A percentile compares a stretch with the other conserved stretches of the same genome.
These are phyloP conservation scores for Ophiocordyceps sinensis DNA, from an alignment of 2,329 filamentous ascomycete species.

Conservation along the genomic window DNA sequence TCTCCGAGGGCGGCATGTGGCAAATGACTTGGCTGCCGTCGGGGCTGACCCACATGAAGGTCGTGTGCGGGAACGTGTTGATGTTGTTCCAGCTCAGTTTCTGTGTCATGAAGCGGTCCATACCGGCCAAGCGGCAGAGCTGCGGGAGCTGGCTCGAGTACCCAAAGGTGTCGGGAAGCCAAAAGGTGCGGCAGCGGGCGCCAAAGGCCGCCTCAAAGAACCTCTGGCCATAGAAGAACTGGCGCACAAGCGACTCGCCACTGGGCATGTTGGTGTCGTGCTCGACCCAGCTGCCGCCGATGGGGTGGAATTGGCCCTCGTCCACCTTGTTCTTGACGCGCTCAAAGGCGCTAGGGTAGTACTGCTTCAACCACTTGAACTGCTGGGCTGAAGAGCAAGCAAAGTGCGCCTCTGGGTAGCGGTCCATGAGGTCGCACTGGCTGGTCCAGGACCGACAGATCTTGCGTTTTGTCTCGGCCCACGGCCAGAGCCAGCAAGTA, in stretches of 20 bases:
- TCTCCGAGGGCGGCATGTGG: conserved; percentile 93
- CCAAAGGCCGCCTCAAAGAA: conserved; percentile 93
- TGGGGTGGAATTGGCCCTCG: conserved; percentile 81
- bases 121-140: conserved; percentile 82
- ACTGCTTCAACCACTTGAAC: conserved; percentile 88
- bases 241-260: conserved; percentile 82
- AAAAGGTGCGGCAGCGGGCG: conserved; percentile 78
- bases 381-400: conserved; percentile 90
- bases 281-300: conserved; percentile 97
- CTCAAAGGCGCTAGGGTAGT: conserved; percentile 80
- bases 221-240: conserved; percentile 90
- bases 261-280: conserved; percentile 97
- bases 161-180: conserved; percentile 95
- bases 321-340: conserved; percentile 85
- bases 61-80: conserved; percentile 96
- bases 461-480: conserved; percentile 94
- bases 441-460: conserved; percentile 92
- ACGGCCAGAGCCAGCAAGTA: conserved; percentile 97
- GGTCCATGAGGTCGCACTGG: conserved; percentile 88
- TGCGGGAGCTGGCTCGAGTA: conserved; percentile 94
- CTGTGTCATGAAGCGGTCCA: conserved; percentile 94
- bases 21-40: conserved; percentile 95
- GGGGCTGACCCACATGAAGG: conserved; percentile 94
- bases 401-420: conserved; percentile 88
- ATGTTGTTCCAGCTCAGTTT: conserved; percentile 99